Evolutionary conservation across 2,329 filamentous ascomycete species (phyloP).

Genomic region (Cylindrodendrum hubeiense): DNA sequence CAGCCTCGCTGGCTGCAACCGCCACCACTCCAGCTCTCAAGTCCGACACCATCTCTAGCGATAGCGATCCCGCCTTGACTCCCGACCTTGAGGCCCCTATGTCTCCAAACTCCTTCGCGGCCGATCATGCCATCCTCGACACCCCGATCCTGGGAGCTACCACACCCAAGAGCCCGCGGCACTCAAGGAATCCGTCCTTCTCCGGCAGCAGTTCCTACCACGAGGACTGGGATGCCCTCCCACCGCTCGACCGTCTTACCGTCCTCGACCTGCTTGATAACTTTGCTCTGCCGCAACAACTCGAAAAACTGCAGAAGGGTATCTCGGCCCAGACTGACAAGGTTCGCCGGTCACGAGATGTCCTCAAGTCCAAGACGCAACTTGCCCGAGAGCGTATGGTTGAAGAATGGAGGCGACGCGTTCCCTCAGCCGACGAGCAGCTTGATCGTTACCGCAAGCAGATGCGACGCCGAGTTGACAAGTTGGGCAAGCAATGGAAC

Average conservation of each 20-base stretch:
- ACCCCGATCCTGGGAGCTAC: slow-evolving; percentile 64
- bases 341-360: slow-evolving; percentile 85
- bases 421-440: slow-evolving; percentile 91
- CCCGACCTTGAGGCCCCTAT: slow-evolving; percentile 54
- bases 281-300: slow-evolving; percentile 86
- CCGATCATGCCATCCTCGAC: slow-evolving; percentile 59
- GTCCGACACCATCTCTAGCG: slow-evolving; percentile 42
- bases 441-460: slow-evolving; percentile 89
- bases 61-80: slow-evolving; percentile 55
- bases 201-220: slow-evolving; percentile 89
- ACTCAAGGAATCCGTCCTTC: slow-evolving; percentile 85
- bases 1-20: slow-evolving; percentile 22
- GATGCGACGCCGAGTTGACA: slow-evolving; percentile 91
- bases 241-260: slow-evolving; percentile 88
- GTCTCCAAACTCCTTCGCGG: slow-evolving; percentile 57
- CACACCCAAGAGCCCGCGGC: slow-evolving; percentile 62
- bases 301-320: slow-evolving; percentile 90
- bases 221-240: slow-evolving; percentile 88
- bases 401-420: slow-evolving; percentile 89
- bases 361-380: slow-evolving; percentile 79
- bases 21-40: slow-evolving; percentile 29
- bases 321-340: slow-evolving; percentile 87
- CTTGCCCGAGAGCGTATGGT: slow-evolving; percentile 90
- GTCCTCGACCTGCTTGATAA: slow-evolving; percentile 96
- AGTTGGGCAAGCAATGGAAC: slow-evolving; percentile 86